phyloP scores from a whole-genome alignment of 1,139 yeast genomes.

The Tardiomyces depauwii region DNA sequence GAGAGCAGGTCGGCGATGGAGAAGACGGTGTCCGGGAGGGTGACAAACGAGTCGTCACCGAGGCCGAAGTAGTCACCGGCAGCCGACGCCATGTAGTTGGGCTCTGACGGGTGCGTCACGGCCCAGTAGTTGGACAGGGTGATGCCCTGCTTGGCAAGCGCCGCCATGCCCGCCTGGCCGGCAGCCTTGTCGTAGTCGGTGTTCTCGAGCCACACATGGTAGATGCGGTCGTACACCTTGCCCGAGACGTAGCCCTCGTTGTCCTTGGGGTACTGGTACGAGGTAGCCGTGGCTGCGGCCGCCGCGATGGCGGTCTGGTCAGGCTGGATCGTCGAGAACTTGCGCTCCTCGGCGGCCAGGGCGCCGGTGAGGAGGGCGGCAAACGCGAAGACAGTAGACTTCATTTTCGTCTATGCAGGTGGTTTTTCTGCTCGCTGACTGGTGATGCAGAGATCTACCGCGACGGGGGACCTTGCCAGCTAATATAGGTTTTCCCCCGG shows the following conservation, averaged over 20 bases:
- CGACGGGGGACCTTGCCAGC: too few relatives aligned
- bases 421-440: too few relatives aligned
- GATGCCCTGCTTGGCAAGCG: constrained; percentile 33
- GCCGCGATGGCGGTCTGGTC: constrained; percentile 26
- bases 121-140: constrained; percentile 38
- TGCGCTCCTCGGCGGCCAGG: constrained; percentile 18
- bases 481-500: too few relatives aligned
- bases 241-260: constrained; percentile 29
- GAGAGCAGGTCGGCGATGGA: constrained; percentile 37
- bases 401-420: too few relatives aligned
- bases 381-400: constrained; percentile 3
- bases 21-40: constrained; percentile 34
- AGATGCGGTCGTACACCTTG: constrained; percentile 32
- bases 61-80: constrained; percentile 40
- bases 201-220: constrained; percentile 38
- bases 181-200: constrained; percentile 40
- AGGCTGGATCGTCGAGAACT: constrained; percentile 29
- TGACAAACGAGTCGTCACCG: constrained; percentile 32
- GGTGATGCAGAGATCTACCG: too few relatives aligned
- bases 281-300: constrained; percentile 30
- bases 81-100: constrained; percentile 37
- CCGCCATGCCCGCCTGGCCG: constrained; percentile 30
- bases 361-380: constrained; percentile 11
- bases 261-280: constrained; percentile 24
- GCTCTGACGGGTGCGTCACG: constrained; percentile 40